Evolutionary conservation across 164 flowering plant genomes (phyloP), one percentile per base, ranked within the genome.

Genomic region (Buxus sempervirens): DNA sequence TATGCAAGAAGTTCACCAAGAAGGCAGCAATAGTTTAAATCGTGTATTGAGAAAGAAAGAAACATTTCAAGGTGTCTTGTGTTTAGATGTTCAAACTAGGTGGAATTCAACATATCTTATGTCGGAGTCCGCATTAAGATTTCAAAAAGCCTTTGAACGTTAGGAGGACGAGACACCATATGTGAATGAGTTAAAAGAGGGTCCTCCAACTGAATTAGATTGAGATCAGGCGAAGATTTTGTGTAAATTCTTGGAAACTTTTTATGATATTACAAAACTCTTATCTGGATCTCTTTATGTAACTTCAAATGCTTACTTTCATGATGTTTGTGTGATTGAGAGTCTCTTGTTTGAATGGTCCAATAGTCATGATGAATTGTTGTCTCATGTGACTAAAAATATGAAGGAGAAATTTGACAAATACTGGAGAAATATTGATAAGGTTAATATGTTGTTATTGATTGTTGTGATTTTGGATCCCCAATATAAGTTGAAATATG

Each of bases 41-140:
- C 21, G 19, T 57, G 27, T 22, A 23, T 57, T 21, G 27, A 57
- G 21, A 6, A 57, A 57, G 60, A 57, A 57, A 57, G 25, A 57
- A 57, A n/a, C 2, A 8, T 12, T n/a, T 57, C 19, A 3, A 22
- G 38, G 62, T 27, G 56, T 18, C 28, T 18, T 58, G 26, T 68
- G 72, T 53, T 22, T 73, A 21, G 64, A 74, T 45, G 63, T 64
- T 19, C 20, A 41, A 15, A 74, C 66, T 32, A 69, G 67, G 23
- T 74, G 73, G 67, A 70, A 74, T 13, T 69, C 70, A 1, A n/a
- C n/a, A 14, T 56, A 53, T 18, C 9, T 42, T 32, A 59, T 69
- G 73, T 42, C 64, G n/a, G 41, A 27, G n/a, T 16, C 9, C 20
- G 48, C 66, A 9, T 5, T 16, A 9, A 60, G 28, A 9, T 59